Percentiles rank a stretch among this genome's conserved stretches.
Evolutionary conservation across 2,329 filamentous ascomycete species (phyloP).

Genomic region (Tricladium varicosporioides): DNA sequence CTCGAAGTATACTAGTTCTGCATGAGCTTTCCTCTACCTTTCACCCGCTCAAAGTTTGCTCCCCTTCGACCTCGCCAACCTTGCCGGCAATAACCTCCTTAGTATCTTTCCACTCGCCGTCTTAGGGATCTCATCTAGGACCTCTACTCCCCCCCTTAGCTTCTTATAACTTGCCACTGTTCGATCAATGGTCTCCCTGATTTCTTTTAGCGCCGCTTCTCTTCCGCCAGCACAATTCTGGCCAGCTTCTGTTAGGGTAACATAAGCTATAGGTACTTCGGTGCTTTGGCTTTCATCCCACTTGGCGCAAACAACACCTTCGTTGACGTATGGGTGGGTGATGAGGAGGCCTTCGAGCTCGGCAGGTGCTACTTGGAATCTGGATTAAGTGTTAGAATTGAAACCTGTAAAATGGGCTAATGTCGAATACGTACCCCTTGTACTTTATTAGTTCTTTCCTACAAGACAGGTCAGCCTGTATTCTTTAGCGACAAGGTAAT

Average conservation of each 20-base stretch:
- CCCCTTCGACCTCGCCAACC: not conserved
- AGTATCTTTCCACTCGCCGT: constrained; percentile 47
- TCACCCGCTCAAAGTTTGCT: not conserved
- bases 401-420: too few relatives aligned
- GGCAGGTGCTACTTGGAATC: constrained; percentile 45
- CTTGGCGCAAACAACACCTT: constrained; percentile 46
- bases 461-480: too few relatives aligned
- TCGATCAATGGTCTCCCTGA: constrained; percentile 38
- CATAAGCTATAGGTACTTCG: constrained; percentile 57
- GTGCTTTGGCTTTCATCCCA: constrained; percentile 38
- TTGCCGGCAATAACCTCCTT: constrained; percentile 31
- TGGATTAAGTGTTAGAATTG: constrained; percentile 12
- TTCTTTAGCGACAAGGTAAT: too few relatives aligned
- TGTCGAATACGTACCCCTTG: constrained; percentile 42
- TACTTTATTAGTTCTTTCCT: constrained; percentile 52
- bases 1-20: too few relatives aligned
- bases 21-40: too few relatives aligned
- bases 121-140: constrained; percentile 46
- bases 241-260: constrained; percentile 40
- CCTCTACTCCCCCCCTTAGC: constrained; percentile 49
- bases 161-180: constrained; percentile 46
- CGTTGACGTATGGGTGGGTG: constrained; percentile 37
- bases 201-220: constrained; percentile 38
- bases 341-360: constrained; percentile 44
- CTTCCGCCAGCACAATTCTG: not conserved